A percentile compares a stretch with the other conserved stretches of the same genome.
These are phyloP conservation scores for Scheffersomyces stipitis DNA, from an alignment of 805 yeast genomes.

Conservation along the genomic window DNA sequence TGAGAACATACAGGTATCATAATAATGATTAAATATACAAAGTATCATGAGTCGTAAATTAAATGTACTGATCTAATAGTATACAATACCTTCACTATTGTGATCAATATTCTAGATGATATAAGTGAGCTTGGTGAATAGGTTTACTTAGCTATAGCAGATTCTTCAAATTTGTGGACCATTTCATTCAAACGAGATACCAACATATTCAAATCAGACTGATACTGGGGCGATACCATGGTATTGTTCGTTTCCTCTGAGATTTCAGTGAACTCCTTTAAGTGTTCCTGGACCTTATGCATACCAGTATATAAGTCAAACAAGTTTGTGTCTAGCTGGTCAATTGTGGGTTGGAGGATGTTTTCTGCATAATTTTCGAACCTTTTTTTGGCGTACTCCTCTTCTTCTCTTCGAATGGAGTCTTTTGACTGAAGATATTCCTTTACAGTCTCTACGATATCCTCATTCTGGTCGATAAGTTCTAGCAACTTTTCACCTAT, in stretches of 20 bases:
- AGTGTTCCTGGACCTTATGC: slow-evolving; percentile 3
- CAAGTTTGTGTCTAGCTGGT: slow-evolving; percentile 11
- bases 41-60: not conserved
- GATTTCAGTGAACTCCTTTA: slow-evolving; percentile 2
- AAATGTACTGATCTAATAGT: too few species aligned
- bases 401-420: slow-evolving; percentile 16
- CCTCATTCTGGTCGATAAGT: slow-evolving; percentile 32
- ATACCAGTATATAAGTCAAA: slow-evolving; percentile 10
- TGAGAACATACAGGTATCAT: slow-evolving; percentile 1
- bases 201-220: slow-evolving; percentile 13
- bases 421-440: slow-evolving; percentile 26
- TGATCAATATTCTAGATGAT: too few species aligned
- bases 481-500: slow-evolving; percentile 30
- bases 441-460: slow-evolving; percentile 31
- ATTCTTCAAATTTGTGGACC: slow-evolving; percentile 3
- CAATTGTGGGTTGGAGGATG: slow-evolving; percentile 11
- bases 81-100: too few species aligned
- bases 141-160: too few species aligned
- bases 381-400: slow-evolving; percentile 6
- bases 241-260: slow-evolving; percentile 1
- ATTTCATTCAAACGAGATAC: slow-evolving; percentile 15
- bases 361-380: slow-evolving; percentile 12
- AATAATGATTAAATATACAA: not conserved
- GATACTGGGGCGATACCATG: slow-evolving; percentile 14
- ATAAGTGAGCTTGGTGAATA: too few species aligned